Evolutionary conservation across 2,329 filamentous ascomycete genomes (phyloP), one percentile per base, ranked within the genome.

Genomic region (Pseudogymnoascus sp.): DNA sequence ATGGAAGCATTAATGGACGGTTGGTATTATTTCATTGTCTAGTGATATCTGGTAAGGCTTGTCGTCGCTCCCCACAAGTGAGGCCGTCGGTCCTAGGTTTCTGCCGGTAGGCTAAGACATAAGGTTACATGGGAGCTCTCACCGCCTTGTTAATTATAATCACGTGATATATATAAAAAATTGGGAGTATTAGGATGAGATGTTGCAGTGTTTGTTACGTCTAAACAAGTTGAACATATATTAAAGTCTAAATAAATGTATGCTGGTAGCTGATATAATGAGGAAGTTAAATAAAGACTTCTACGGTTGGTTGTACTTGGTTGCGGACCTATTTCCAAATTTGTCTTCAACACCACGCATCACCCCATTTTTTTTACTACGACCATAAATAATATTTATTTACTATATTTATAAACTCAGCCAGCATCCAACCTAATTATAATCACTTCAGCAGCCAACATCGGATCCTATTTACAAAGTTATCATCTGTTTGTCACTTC

Each of bases 31-130:
- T 19, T 57, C 50, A 33, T 57, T 33, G 50, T 33, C 26, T 53
- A 57, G 50, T 33, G n/a, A 19, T 33, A 57, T 33, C n/a, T 57
- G 10, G 26, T 57, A 28, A 57, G 9, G 17, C 28, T 5, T 33
- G 50, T 33, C 50, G 50, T 57, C 8, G 50, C 6, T 57, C 28
- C 50, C 50, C 50, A 57, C 50, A 57, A 57, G 47, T 57, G 50
- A 19, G n/a, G 28, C 26, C 50, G 50, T 19, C 26, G 26, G 4
- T 19, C 26, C n/a, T 1, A 13, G n/a, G 50, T n/a, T 57, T 57
- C 50, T 57, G 50, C 50, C 50, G 5, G 50, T 33, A 19, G 26
- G 28, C 50, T 57, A 57, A 19, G 26, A 57, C 50, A 33, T 57
- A 11, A 19, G 50, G 50, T 19, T 57, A 57, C 50, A 57, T 19